Evolutionary conservation across 345 rosid genomes (phyloP), one percentile per base, ranked within the genome.

Genomic region (Acer yangbiense): DNA sequence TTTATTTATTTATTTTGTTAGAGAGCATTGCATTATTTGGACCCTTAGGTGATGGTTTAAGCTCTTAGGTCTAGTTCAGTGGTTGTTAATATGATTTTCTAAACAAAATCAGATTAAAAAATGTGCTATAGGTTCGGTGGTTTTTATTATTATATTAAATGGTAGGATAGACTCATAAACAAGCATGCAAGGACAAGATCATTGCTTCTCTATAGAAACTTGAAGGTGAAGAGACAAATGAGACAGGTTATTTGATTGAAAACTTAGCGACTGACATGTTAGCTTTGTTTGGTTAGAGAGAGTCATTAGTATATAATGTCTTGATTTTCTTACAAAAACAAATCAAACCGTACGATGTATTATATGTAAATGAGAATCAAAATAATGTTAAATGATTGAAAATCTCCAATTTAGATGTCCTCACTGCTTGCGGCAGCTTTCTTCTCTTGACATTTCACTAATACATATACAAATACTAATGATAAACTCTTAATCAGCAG

Each of bases 341-440:
- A 8, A 43, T 35, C 39, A 43, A 43, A 43, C 10, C 2, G 10
- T 43, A 43, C 2, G 46, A 43, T 35, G 65, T 41, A 18, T 23
- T 14, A 48, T 44, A 48, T 13, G 60, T 14, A 25, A 50, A 69
- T n/a, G 23, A 39, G 58, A 54, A 54, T 54, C 58, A 16, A 16
- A 54, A 54, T 54, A 16, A 16, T 16, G 58, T 18, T 14, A 54
- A 54, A 54, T 54, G 12, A 18, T 25, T 14, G 58, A 54, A 61
- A n/a, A 20, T 21, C 16, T 21, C 50, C 78, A 21, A 39, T 66
- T 66, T 67, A 32, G 72, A 66, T 75, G 50, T 20, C 64, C 32
- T 75, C 78, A 75, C 35, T 75, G 71, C 78, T 65, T 52, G 71
- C 65, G 48, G 35, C 65, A 58, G 27, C 29, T 21, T 23, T 35